Evolutionary conservation across 805 yeast species (phyloP), one percentile per base, ranked within the genome.

Genomic region (Saturnispora diversa): DNA sequence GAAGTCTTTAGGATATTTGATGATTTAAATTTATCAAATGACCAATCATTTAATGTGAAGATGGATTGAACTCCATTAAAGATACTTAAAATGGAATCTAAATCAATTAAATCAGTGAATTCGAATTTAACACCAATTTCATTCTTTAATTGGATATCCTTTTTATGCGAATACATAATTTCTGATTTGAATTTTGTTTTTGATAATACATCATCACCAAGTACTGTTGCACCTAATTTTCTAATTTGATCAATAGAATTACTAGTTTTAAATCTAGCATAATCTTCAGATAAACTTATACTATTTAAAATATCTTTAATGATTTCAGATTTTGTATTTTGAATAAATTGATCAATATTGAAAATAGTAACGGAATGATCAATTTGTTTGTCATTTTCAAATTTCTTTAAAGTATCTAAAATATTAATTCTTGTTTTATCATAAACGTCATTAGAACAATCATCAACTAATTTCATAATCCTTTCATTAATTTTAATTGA

Each of bases 161-260:
- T 73, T 43, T 70, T 70, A 49, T 86, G 76, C 2, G 86, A 75
- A 53, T 87, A 90, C 97, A 92, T 92, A 29, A 82, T 70, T 22
- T 76, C 78, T 8, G 82, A 71, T 43, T 80, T 72, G 57, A 85
- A 85, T 7, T 69, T 69, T 39, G 77, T 74, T 39, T 77, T 80
- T 21, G 73, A 64, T 37, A 76, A 64, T 11, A 37, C 31, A 21
- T 46, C 48, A 23, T 74, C 72, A 6, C 85, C 85, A 32, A 87
- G 64, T n/a, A 74, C 71, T 3, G 63, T 63, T 35, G 70, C 66
- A 0, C 96, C 97, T 15, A 80, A 49, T 6, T 58, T 47, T 41
- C 76, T 75, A 44, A 92, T 77, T 24, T 71, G 67, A 6, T 69
- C 70, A 16, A 92, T 90, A 4, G 77, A 73, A 5, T 56, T 57